Base-by-base conservation (phyloP, 2,329 filamentous ascomycete species). In the Thyridium curvatum region DNA sequence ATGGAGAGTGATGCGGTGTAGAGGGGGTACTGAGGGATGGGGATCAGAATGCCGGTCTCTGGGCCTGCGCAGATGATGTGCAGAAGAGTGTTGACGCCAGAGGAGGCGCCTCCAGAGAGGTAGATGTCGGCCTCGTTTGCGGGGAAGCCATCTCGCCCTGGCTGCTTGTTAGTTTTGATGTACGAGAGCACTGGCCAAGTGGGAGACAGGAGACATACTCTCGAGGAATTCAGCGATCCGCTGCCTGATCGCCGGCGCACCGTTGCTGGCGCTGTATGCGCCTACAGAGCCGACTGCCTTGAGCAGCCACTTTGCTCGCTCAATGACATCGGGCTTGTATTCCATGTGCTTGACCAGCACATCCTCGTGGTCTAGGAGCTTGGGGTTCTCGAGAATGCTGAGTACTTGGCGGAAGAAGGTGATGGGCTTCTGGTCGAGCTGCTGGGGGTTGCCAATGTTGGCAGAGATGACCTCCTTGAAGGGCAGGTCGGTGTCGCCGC, bases 361-460 rank as follows among this genome's bases (percentile, higher is more conserved):
- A 48, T 91, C 78, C 60, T 88, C 80, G 52, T 94, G 82, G 56
- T 95, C 76, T 43, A 98, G 73, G 28, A 98, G 72, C 41, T 72
- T 61, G 1, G 93, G 93, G 70, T 97, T 90, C 72, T 98, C 93
- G 42, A 97, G 66, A 46, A 98, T 64, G 66, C 88, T 94, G 55
- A 93, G 77, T 18, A 98, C 93, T 69, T 98, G 91, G 52, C 93
- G 83, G 79, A 98, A 96, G 74, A 96, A 98, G 51, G 93, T 98
- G 55, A 98, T 91, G 55, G 93, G 93, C 74, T 97, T 94, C 75
- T 98, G 93, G 68, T 96, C 93, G 46, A 98, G 80, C 68, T 98
- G 93, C 67, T 98, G 93, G 4, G 93, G 93, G 71, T 98, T 98
- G 58, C 93, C 93, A 57, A 98, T 98, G 69, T 98, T 98, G 66